Base-by-base conservation (phyloP, 352 stramenopile species). In the Pythium aquatile region DNA sequence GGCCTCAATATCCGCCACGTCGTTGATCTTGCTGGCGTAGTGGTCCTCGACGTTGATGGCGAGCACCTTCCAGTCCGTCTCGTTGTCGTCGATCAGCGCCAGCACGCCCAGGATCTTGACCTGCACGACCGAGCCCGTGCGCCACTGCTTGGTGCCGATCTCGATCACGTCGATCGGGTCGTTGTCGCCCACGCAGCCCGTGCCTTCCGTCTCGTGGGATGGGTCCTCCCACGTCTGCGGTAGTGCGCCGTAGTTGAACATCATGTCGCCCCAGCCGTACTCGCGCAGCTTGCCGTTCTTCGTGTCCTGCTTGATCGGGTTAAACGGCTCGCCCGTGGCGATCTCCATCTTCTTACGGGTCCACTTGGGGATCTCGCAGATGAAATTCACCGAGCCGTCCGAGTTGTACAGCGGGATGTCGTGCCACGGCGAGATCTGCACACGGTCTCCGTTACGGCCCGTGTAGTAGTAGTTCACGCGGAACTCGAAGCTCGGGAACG, bases 21-120 rank as follows among this genome's bases (percentile, higher is more conserved):
- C 96, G 80, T 99, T 91, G 73, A 99, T 98, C 83, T 99, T 87
- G 30, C 85, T 81, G 26, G 97, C 97, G 68, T 99, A 94, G 64
- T 98, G 93, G 88, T 99, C 97, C 66, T 98, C 92, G 16, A 91
- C 91, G 69, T 96, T 93, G 79, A 99, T 98, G 69, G 88, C 96
- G 68, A 99, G 89, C 55, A 99, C 92, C 87, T 99, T 99, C 97
- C 97, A 99, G 79, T 99, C 98, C 66, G 98, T 97, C 85, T 99
- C 98, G 68, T 98, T 98, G 85, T 99, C 97, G 78, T 99, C 98
- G 69, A 99, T 99, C 81, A 99, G 97, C 62, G 96, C 97, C 44
- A 99, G 79, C 56, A 98, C 96, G 58, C 98, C 98, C n/a, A 99
- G 78, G 52, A 98, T 84, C 88, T 99, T 99, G 72, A 99, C 96